Conservation (phyloP, 2,329 filamentous ascomycete genomes). For the Davidsoniella virescens region DNA sequence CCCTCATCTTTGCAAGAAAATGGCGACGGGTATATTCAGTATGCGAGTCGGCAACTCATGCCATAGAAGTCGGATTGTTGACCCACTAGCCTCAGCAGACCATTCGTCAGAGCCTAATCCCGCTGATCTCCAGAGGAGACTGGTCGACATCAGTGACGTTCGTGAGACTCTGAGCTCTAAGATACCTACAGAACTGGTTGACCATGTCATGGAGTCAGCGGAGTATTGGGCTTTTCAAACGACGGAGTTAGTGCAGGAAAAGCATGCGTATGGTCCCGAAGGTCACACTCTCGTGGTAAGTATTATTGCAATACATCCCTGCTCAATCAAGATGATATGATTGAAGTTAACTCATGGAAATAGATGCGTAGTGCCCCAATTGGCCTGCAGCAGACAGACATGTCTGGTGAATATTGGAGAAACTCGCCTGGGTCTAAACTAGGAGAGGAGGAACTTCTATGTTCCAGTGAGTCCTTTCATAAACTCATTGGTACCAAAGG, state of each 20-base stretch:
- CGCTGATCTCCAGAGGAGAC: not conserved
- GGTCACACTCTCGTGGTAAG: constrained; percentile 6
- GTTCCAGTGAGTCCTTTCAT: not conserved
- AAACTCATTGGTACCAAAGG: constrained; percentile 15
- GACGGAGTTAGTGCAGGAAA: not conserved
- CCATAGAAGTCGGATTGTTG: no score
- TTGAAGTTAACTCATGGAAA: constrained; percentile 12
- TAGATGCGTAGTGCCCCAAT: constrained; percentile 27
- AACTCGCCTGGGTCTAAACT: not conserved
- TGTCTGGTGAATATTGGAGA: not conserved
- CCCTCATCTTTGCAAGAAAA: no score
- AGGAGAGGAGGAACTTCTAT: not conserved
- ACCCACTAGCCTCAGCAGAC: no score
- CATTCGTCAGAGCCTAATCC: not conserved
- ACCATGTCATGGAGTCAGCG: constrained; percentile 39
- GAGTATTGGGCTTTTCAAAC: constrained; percentile 45
- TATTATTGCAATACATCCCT: not conserved
- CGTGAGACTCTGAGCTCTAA: constrained; percentile 31
- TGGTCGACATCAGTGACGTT: constrained; percentile 30
- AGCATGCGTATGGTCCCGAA: not conserved
- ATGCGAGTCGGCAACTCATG: no score
- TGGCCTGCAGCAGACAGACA: constrained; percentile 19
- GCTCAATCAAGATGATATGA: not conserved
- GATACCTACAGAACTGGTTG: constrained; percentile 36
- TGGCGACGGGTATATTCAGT: no score